Base-by-base conservation (phyloP, 2,329 filamentous ascomycete species). In the Scorias spongiosa region DNA sequence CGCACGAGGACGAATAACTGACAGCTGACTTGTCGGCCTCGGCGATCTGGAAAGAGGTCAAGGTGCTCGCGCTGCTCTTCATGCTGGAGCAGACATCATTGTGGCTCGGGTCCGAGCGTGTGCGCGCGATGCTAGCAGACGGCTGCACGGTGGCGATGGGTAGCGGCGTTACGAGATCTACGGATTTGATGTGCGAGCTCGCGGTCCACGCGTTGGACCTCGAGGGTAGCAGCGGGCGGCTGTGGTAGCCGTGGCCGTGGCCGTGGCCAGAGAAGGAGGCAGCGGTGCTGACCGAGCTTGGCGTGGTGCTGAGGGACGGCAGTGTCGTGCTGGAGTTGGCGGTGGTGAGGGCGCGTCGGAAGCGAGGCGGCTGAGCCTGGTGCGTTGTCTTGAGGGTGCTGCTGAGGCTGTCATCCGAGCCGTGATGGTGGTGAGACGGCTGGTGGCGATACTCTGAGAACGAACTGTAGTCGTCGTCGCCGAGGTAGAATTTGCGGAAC, bases 231-330 rank as follows among this genome's bases (percentile, higher is more conserved):
- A 66, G 52, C 1, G 64, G 64, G 39, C 64, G 56, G 20, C 20
- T 7, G 3, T 26, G 20, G 7, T 26, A 26, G 20, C 20, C 20
- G 20, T 26, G 20, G 20, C 20, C 20, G 7, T 26, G 20, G 5
- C 61, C 63, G 30, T 63, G 66, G 5, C 63, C 60, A 12, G 32
- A 12, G n/a, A 65, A 55, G 10, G 66, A 70, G 39, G 54, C 53
- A 4, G 50, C 47, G 2, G 62, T 66, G 52, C 65, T 66, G 43
- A 64, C 52, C 7, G 66, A 66, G 7, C 65, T 68, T 20, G 68
- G 67, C 3, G 68, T 68, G 50, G 70, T 64, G 28, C 63, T 63
- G 40, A 70, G 58, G 12, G 67, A 70, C 5, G 68, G 66, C 20
- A 66, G 53, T 44, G 58, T 56, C 49, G 57, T 63, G 46, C 55